A percentile compares a stretch with the other conserved stretches of the same genome.
Conservation (phyloP, 495 filamentous ascomycete species). For the Rhypophila decipiens region DNA sequence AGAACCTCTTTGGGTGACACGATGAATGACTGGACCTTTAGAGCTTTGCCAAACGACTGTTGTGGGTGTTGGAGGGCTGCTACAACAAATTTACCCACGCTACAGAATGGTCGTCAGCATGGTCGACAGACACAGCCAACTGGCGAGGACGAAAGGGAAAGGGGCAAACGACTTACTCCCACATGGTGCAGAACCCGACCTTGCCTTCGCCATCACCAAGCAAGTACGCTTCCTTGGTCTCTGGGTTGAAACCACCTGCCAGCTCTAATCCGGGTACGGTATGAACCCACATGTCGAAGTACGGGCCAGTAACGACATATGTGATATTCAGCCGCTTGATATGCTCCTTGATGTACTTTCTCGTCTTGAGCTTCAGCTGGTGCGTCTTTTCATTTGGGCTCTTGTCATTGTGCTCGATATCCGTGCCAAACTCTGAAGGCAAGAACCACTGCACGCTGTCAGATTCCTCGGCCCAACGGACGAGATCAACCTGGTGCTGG, state of each 20-base stretch:
- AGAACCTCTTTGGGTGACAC: conserved; percentile 56
- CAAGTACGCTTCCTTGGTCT: conserved; percentile 50
- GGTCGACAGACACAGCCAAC: too few species aligned
- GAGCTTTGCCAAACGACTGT: conserved; percentile 44
- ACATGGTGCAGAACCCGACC: conserved; percentile 60
- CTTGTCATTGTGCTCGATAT: conserved; percentile 56
- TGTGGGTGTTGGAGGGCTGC: conserved; percentile 51
- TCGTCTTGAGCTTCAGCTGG: conserved; percentile 61
- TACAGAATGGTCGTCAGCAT: too few species aligned
- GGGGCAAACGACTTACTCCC: conserved; percentile 48
- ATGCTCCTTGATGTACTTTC: conserved; percentile 48
- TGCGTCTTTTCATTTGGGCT: conserved; percentile 60
- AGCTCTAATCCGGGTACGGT: conserved; percentile 24
- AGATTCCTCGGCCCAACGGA: conserved; percentile 51
- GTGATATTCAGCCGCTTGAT: conserved; percentile 52
- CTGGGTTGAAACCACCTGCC: conserved; percentile 50
- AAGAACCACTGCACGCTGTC: conserved; percentile 58
- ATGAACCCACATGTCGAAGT: conserved; percentile 58
- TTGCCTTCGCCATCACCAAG: conserved; percentile 49
- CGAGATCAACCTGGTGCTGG: conserved; percentile 50
- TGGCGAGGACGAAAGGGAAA: not conserved
- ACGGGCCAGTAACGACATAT: conserved; percentile 66
- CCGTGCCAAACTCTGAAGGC: conserved; percentile 69
- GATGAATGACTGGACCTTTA: conserved; percentile 67
- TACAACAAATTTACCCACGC: conserved; percentile 60